phyloP scores from a whole-genome alignment of 2,329 filamentous ascomycete species.

The Colletotrichum brevisporum region DNA sequence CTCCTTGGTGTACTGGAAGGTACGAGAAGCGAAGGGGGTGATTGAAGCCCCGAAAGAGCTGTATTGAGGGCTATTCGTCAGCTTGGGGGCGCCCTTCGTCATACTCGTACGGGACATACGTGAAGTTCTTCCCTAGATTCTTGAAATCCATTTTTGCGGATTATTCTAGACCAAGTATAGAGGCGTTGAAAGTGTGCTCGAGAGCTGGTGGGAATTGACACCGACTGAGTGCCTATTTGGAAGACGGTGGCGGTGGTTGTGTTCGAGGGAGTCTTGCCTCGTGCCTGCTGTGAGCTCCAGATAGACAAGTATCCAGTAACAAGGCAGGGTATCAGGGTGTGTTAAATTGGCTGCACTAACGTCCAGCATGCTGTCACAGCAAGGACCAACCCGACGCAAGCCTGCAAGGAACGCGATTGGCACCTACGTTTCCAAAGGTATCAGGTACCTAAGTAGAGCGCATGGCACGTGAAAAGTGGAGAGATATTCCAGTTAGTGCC shows the following conservation, averaged over 20 bases:
- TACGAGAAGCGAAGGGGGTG: conserved; percentile 92
- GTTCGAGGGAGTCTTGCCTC: conserved; percentile 30
- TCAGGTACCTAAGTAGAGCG: no score
- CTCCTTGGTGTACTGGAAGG: conserved; percentile 98
- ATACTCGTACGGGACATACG: conserved; percentile 52
- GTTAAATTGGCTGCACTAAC: conserved; percentile 34
- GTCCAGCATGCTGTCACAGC: conserved; percentile 31
- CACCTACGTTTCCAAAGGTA: no score
- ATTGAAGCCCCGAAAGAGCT: conserved; percentile 82
- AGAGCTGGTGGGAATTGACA: not conserved
- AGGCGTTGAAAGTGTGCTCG: not conserved
- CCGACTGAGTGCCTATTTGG: conserved; percentile 2
- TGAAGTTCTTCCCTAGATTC: conserved; percentile 69
- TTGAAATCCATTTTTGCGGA: conserved; percentile 69
- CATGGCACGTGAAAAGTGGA: no score
- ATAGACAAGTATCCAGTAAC: conserved; percentile 37
- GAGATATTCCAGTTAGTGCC: no score
- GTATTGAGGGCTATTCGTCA: conserved; percentile 45
- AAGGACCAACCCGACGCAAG: conserved; percentile 11
- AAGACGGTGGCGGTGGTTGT: conserved; percentile 15
- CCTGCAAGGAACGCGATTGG: no score
- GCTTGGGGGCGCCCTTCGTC: conserved; percentile 13
- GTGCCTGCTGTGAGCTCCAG: conserved; percentile 31
- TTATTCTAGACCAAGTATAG: not conserved
- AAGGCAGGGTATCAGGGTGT: conserved; percentile 8